A percentile compares a stretch with the other conserved stretches of the same genome.
Evolutionary conservation across 1,284 basidiomycete genomes (phyloP).

Genomic region (Singerocomus inundabilis): DNA sequence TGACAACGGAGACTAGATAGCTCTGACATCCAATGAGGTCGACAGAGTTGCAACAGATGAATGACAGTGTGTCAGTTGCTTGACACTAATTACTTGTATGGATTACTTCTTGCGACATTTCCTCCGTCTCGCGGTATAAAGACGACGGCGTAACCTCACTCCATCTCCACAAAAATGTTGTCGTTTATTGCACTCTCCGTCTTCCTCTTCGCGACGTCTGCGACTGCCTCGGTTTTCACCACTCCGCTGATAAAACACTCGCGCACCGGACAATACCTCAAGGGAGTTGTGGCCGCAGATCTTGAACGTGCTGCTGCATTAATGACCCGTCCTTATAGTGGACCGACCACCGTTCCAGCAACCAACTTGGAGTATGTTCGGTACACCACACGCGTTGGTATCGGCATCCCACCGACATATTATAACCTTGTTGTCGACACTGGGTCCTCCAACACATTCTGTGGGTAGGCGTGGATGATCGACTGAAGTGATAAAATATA

Average conservation of each 20-base stretch:
- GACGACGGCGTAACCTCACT: too few relatives aligned
- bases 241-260: constrained; percentile 16
- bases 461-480: constrained; percentile 22
- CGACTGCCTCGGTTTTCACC: constrained; percentile 9
- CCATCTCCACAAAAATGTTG: too few relatives aligned
- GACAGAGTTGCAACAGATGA: too few relatives aligned
- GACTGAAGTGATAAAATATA: neutral
- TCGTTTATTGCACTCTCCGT: neutral
- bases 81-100: too few relatives aligned
- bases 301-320: constrained; percentile 21
- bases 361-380: constrained; percentile 20
- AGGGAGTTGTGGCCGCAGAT: constrained; percentile 21
- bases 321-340: neutral
- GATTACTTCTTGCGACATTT: too few relatives aligned
- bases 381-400: constrained; percentile 23
- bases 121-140: too few relatives aligned
- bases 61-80: too few relatives aligned
- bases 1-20: too few relatives aligned
- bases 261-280: constrained; percentile 16
- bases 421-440: constrained; percentile 32
- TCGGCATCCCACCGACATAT: constrained; percentile 26
- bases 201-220: constrained; percentile 15
- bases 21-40: too few relatives aligned
- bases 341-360: constrained; percentile 13
- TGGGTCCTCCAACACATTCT: constrained; percentile 34